Evolutionary conservation across 108 stramenopile species (phyloP), one percentile per base, ranked within the genome.

Genomic region (Cyclotella baltica): DNA sequence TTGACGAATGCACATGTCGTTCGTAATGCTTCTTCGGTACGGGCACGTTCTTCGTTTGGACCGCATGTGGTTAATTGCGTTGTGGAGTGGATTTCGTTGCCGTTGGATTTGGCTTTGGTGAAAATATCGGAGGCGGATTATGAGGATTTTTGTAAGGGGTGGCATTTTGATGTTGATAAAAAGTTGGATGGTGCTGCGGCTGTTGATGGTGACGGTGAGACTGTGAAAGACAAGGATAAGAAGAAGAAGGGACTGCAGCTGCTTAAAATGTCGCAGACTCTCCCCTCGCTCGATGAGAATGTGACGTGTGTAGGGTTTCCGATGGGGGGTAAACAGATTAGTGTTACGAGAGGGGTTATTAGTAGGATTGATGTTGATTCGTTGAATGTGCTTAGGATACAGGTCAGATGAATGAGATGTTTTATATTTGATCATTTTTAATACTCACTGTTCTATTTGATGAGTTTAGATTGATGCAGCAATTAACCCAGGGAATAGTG

Each of bases 1-100:
- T 56, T 90, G 29, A 92, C 91, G 47, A 92, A 90, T 72, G 91
- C 91, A 20, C 91, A 90, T 68, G 83, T 86, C 0, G 88, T 92
- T 10, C 85, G 87, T 59, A 80, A 86, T 64, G 83, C 85, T 25
- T 63, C 72, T 36, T 68, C 85, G 37, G 80, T 90, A 8, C 87
- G 89, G 56, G 88, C 85, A 8, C 56, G 83, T 13, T 50, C 70
- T 11, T 68, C 72, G 10, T 86, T 79, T 20, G 69, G 68, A 3
- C 82, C 83, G 9, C 78, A 80, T 64, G 71, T 80, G 4, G 81
- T 84, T 0, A 73, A 55, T 35, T 87, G 80, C 34, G 19, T 22
- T 16, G 81, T 86, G 36, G 85, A 86, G 48, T 86, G 81, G 81
- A 28, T 86, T 29, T 72, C 70, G 18, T 40, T 83, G 61, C 82